Percentiles rank a stretch among this genome's conserved stretches.
Conservation (phyloP, 345 rosid species). For the Raphanus raphanistrum region DNA sequence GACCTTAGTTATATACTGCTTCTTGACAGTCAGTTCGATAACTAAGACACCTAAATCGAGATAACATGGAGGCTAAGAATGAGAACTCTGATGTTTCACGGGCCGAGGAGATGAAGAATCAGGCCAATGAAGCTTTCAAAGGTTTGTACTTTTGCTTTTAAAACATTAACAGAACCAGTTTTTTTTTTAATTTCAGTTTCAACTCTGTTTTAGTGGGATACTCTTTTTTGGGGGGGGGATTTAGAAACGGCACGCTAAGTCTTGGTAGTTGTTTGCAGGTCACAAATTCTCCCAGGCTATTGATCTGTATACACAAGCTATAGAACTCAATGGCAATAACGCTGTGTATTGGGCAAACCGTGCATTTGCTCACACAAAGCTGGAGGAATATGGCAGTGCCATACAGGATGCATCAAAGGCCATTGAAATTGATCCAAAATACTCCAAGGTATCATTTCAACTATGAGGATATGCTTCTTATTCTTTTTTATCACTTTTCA, state of each 20-base stretch:
- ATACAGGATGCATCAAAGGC: slow-evolving; percentile 93
- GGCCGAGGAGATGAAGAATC: slow-evolving; percentile 49
- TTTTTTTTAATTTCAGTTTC: neutral
- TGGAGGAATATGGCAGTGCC: slow-evolving; percentile 98
- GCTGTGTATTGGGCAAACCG: slow-evolving; percentile 99
- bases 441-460: slow-evolving; percentile 62
- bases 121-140: slow-evolving; percentile 56
- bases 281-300: slow-evolving; percentile 81
- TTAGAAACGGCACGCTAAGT: no score
- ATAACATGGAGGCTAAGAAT: slow-evolving; percentile 36
- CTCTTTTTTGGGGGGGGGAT: no score
- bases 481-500: neutral
- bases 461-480: neutral
- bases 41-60: neutral
- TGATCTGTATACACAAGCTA: slow-evolving; percentile 81
- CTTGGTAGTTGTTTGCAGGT: slow-evolving; percentile 45
- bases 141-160: slow-evolving; percentile 16
- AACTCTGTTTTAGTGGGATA: no score
- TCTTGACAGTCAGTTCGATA: slow-evolving; percentile 19
- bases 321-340: slow-evolving; percentile 58
- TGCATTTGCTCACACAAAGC: slow-evolving; percentile 84
- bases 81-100: slow-evolving; percentile 41
- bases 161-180: neutral
- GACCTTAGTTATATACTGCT: no score
- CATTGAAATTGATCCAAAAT: slow-evolving; percentile 75